A percentile compares a stretch with the other conserved stretches of the same genome.
Conservation (phyloP, 23 red algal species). For the Chondrus crispus region DNA sequence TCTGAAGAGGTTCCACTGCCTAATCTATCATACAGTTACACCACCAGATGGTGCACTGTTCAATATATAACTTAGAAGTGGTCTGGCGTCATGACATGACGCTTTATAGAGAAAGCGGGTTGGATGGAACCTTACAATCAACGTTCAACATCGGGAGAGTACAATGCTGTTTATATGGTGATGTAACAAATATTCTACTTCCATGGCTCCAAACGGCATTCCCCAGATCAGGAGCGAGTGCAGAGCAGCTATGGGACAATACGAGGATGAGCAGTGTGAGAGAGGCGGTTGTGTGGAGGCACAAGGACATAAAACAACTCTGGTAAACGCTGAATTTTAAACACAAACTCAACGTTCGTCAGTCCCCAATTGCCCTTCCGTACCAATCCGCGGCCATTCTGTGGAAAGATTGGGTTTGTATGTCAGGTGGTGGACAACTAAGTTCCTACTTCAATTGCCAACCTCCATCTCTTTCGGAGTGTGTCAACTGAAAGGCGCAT, state of each 20-base stretch:
- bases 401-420: not conserved
- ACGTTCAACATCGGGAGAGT: not conserved
- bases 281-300: not conserved
- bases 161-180: not conserved
- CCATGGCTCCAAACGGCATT: constrained; percentile 8
- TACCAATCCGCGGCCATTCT: not conserved
- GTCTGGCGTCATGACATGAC: not conserved
- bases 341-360: not conserved
- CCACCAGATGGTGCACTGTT: not conserved
- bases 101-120: not conserved
- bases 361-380: not conserved
- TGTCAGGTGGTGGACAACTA: not conserved
- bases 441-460: not conserved
- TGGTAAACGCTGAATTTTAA: not conserved
- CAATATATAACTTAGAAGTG: not conserved
- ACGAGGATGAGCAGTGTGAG: not conserved
- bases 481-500: not conserved
- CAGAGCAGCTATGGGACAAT: not conserved
- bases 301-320: constrained; percentile 5
- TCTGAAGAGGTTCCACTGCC: not conserved
- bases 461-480: not conserved
- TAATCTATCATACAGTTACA: not conserved
- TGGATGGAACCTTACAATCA: not conserved
- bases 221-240: not conserved
- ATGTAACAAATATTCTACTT: not conserved